Conservation (phyloP, 805 yeast species). For the Yarrowia yakushimensis region DNA sequence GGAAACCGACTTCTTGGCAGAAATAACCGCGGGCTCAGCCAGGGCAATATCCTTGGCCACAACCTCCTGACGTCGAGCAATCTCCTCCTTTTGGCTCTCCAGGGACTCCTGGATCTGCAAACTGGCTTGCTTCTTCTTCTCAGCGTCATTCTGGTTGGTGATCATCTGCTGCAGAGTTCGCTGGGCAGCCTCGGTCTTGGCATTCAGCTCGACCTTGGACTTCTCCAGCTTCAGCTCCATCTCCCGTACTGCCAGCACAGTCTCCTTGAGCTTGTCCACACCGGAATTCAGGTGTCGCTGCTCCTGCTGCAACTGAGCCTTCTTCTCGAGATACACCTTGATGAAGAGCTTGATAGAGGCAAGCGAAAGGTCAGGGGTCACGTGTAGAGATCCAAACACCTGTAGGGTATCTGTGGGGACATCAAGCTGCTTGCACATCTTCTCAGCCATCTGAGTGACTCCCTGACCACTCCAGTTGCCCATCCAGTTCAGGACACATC, state of each 20-base stretch:
- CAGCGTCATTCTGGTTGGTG: slow-evolving; percentile 85
- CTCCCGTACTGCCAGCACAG: slow-evolving; percentile 66
- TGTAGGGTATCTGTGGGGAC: slow-evolving; percentile 46
- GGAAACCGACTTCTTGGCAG: slow-evolving; percentile 86
- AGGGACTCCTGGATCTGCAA: slow-evolving; percentile 68
- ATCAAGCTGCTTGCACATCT: slow-evolving; percentile 47
- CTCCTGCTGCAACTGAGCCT: slow-evolving; percentile 52
- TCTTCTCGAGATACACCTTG: slow-evolving; percentile 44
- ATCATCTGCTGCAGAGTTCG: slow-evolving; percentile 71
- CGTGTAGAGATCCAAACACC: slow-evolving; percentile 49
- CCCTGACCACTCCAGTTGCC: slow-evolving; percentile 70
- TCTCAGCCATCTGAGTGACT: slow-evolving; percentile 48
- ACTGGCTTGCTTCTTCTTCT: slow-evolving; percentile 82
- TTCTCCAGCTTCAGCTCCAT: slow-evolving; percentile 52
- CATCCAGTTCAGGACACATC: slow-evolving; percentile 88
- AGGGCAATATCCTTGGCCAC: slow-evolving; percentile 64
- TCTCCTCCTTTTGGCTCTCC: slow-evolving; percentile 59
- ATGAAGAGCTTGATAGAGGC: slow-evolving; percentile 40
- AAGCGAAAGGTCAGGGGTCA: slow-evolving; percentile 6
- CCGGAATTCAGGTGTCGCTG: slow-evolving; percentile 75
- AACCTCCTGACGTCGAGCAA: slow-evolving; percentile 49
- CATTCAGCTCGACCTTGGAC: slow-evolving; percentile 49
- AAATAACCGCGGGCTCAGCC: slow-evolving; percentile 81
- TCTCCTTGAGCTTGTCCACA: slow-evolving; percentile 67
- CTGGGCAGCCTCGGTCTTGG: slow-evolving; percentile 67